These are phyloP conservation scores for Mucor mucedo DNA, from an alignment of 371 early-diverging fungal genomes.

Conservation along the genomic window DNA sequence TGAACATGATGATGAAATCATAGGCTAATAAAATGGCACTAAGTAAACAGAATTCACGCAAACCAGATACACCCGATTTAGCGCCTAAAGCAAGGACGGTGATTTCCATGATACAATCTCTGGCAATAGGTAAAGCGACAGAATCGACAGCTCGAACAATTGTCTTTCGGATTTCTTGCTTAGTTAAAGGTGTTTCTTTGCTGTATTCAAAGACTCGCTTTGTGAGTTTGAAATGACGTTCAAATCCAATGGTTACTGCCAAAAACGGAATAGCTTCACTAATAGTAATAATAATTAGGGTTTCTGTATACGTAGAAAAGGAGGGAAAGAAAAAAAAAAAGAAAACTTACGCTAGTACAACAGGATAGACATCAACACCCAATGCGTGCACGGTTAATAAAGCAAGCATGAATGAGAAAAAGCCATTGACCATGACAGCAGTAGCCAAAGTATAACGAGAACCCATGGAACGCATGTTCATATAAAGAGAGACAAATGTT, in stretches of 20 bases:
- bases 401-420: constrained; percentile 82
- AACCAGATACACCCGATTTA: constrained; percentile 75
- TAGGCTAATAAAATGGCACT: constrained; percentile 83
- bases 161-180: constrained; percentile 64
- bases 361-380: constrained; percentile 74
- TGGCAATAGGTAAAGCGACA: constrained; percentile 69
- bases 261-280: constrained; percentile 93
- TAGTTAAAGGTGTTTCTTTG: constrained; percentile 38
- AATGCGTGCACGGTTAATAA: constrained; percentile 69
- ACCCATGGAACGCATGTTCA: constrained; percentile 87
- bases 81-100: constrained; percentile 79
- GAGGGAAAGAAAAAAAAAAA: neutral
- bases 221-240: constrained; percentile 84
- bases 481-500: constrained; percentile 81
- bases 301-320: neutral
- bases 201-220: constrained; percentile 73
- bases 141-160: constrained; percentile 73
- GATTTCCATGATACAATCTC: constrained; percentile 86
- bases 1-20: constrained; percentile 85
- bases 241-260: constrained; percentile 92
- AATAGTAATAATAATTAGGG: constrained; percentile 6
- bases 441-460: constrained; percentile 80
- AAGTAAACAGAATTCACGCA: constrained; percentile 83
- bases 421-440: constrained; percentile 70
- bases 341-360: constrained; percentile 64